Evolutionary conservation across 345 rosid genomes (phyloP).

Genomic region (Hevea brasiliensis): DNA sequence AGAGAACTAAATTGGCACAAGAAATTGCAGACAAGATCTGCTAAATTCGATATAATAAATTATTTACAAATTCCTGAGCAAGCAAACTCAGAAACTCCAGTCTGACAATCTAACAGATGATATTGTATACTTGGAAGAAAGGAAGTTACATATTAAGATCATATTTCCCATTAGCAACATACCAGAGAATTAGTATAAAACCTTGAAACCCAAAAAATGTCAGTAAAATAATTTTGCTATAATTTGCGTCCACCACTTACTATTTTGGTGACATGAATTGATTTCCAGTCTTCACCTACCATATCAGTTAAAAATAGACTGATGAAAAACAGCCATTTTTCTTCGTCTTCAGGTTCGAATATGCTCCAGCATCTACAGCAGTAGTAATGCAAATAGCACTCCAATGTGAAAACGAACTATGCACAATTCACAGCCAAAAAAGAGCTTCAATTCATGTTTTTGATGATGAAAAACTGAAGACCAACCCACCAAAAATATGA

Average conservation of each 20-base stretch:
- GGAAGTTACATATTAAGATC: neutral
- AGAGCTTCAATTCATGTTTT: slow-evolving; percentile 26
- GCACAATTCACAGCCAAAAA: slow-evolving; percentile 25
- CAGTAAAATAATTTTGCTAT: slow-evolving; percentile 19
- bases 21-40: neutral
- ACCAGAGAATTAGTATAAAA: neutral
- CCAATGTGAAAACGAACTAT: slow-evolving; percentile 25
- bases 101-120: neutral
- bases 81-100: slow-evolving; percentile 2
- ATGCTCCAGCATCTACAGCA: slow-evolving; percentile 20
- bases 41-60: neutral
- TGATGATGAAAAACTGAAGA: slow-evolving; percentile 27
- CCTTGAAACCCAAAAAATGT: slow-evolving; percentile 14
- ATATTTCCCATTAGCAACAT: slow-evolving; percentile 5
- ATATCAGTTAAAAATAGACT: slow-evolving; percentile 21
- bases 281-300: slow-evolving; percentile 12
- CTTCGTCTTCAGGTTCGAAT: slow-evolving; percentile 26
- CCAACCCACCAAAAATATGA: slow-evolving; percentile 11
- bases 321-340: slow-evolving; percentile 23
- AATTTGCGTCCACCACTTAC: slow-evolving; percentile 24
- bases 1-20: neutral
- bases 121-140: neutral
- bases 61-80: slow-evolving; percentile 14
- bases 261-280: slow-evolving; percentile 17
- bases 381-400: slow-evolving; percentile 18